Evolutionary conservation across 768 basidiomycete species (phyloP).

Genomic region (Hygrophorus pudorinus): DNA sequence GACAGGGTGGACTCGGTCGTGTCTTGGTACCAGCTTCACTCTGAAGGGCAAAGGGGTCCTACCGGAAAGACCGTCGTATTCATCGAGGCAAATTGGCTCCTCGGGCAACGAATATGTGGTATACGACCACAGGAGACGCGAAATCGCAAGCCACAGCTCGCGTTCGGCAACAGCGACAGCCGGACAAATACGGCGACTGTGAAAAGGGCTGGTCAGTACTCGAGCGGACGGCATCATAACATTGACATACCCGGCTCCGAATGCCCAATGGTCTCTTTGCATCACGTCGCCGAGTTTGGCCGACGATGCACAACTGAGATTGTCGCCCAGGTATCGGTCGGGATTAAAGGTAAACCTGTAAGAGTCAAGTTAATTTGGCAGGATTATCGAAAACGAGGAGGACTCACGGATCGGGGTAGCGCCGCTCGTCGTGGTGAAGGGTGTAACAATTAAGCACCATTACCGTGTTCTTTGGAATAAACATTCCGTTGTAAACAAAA

Average conservation of each 20-base stretch:
- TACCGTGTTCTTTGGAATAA: constrained; percentile 18
- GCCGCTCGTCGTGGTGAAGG: constrained; percentile 7
- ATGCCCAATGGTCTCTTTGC: constrained; percentile 25
- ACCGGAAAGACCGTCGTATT: constrained; percentile 25
- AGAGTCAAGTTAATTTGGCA: not conserved
- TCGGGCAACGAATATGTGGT: constrained; percentile 16
- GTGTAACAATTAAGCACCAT: constrained; percentile 9
- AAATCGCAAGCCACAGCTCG: constrained; percentile 24
- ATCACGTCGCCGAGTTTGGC: constrained; percentile 16
- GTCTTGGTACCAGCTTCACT: constrained; percentile 11
- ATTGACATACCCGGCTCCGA: constrained; percentile 22
- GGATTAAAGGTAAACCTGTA: constrained; percentile 16
- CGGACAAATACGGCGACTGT: constrained; percentile 23
- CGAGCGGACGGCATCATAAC: no score
- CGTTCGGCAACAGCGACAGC: constrained; percentile 24
- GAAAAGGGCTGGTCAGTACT: not conserved
- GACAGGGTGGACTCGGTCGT: constrained; percentile 8
- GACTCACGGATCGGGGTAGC: constrained; percentile 16
- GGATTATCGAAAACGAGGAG: constrained; percentile 10
- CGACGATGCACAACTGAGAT: constrained; percentile 17
- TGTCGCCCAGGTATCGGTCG: constrained; percentile 21
- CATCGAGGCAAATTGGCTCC: constrained; percentile 22
- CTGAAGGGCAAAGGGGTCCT: constrained; percentile 23
- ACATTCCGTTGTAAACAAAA: constrained; percentile 19
- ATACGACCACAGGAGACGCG: constrained; percentile 26